phyloP scores from a whole-genome alignment of 2,329 filamentous ascomycete genomes.

The Scolecobasidium constrictum region DNA sequence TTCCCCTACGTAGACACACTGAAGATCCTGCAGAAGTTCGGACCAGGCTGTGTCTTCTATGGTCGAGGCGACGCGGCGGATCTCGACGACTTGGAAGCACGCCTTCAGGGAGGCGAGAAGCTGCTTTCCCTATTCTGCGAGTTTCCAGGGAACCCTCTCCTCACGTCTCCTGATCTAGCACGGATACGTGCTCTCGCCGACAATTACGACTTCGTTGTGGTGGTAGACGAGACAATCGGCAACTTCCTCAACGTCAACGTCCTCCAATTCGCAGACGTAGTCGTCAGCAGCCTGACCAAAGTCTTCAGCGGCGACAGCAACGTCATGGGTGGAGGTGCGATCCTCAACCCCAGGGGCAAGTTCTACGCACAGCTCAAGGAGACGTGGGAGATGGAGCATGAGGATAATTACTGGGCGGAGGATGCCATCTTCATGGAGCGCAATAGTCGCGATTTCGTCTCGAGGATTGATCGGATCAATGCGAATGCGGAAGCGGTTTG shows the following conservation, averaged over 20 bases:
- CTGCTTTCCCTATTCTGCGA: constrained; percentile 86
- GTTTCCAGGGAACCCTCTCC: constrained; percentile 84
- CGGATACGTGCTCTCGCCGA: constrained; percentile 75
- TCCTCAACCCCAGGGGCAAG: constrained; percentile 54
- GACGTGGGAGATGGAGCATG: constrained; percentile 55
- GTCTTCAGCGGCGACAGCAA: constrained; percentile 97
- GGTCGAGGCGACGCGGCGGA: constrained; percentile 68
- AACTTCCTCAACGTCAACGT: constrained; percentile 96
- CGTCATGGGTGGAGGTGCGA: constrained; percentile 80
- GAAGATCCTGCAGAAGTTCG: constrained; percentile 91
- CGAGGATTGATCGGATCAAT: constrained; percentile 76
- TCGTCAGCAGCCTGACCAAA: constrained; percentile 92
- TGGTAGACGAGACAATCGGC: constrained; percentile 92
- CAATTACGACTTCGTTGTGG: constrained; percentile 75
- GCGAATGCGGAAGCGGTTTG: constrained; percentile 75
- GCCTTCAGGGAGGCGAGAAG: constrained; percentile 59
- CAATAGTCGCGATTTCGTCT: constrained; percentile 85
- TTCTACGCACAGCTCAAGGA: constrained; percentile 62
- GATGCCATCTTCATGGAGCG: constrained; percentile 91
- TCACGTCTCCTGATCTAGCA: constrained; percentile 71
- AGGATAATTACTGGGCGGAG: constrained; percentile 90
- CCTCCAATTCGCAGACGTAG: constrained; percentile 76
- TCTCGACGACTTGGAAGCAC: constrained; percentile 69
- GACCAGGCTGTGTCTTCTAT: constrained; percentile 80
- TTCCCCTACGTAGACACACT: constrained; percentile 96